Conservation (phyloP, 306 rosid genomes). For the Rubus idaeus region DNA sequence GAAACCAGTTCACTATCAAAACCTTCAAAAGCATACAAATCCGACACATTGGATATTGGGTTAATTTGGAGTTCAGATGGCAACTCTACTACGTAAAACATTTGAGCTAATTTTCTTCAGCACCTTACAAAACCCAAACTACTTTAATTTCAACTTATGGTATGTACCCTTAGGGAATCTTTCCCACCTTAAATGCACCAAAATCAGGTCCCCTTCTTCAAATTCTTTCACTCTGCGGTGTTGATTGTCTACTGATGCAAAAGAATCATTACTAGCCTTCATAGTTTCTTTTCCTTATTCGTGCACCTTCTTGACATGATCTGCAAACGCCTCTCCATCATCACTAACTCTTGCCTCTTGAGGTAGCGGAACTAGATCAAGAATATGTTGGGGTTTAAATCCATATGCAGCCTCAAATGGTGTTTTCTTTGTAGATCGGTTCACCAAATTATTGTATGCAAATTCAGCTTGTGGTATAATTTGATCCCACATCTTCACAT, state of each 20-base stretch:
- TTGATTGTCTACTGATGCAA: not conserved
- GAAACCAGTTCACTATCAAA: not conserved
- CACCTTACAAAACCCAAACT: not conserved
- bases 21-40: not conserved
- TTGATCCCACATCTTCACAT: not conserved
- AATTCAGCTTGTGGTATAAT: not conserved
- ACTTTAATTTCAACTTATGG: not conserved
- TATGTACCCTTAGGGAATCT: not conserved
- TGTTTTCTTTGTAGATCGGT: not conserved
- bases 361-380: not conserved
- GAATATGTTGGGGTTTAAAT: not conserved
- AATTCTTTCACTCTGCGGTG: not conserved
- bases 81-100: not conserved
- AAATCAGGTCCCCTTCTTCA: not conserved
- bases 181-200: not conserved
- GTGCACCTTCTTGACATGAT: not conserved
- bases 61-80: not conserved
- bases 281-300: not conserved
- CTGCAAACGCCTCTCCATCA: not conserved
- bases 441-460: not conserved
- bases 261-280: not conserved
- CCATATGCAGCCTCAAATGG: constrained; percentile 1
- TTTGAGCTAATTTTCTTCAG: constrained; percentile 1
- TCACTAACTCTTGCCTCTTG: not conserved
- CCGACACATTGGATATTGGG: not conserved